These are phyloP conservation scores for Paramecium sexaurelia DNA, from an alignment of 73 alveolate genomes.

Conservation along the genomic window DNA sequence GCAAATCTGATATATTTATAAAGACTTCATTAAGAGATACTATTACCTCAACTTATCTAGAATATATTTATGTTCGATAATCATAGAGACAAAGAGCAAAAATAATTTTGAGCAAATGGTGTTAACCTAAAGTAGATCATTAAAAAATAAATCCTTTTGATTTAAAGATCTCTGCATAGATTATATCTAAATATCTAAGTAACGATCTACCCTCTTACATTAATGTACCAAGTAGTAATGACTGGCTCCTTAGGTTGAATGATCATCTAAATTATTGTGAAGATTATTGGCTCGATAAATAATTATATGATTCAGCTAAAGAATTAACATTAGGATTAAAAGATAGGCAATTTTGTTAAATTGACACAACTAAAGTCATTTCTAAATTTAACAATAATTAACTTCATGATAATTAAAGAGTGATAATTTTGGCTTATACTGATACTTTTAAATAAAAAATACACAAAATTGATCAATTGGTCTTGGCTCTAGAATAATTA, in stretches of 20 bases:
- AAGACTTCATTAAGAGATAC: conserved; percentile 12
- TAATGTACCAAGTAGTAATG: background rate
- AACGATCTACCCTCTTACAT: background rate
- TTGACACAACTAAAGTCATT: background rate
- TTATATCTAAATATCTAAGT: background rate
- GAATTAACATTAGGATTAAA: conserved; percentile 7
- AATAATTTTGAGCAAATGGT: background rate
- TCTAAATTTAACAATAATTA: background rate
- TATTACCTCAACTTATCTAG: background rate
- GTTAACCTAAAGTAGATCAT: conserved; percentile 2
- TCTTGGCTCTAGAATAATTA: background rate
- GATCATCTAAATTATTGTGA: conserved; percentile 25
- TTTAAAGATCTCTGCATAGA: background rate
- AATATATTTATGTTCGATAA: conserved; percentile 26
- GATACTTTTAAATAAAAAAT: background rate
- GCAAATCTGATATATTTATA: background rate
- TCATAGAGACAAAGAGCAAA: background rate
- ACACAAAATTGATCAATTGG: background rate
- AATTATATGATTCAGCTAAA: conserved; percentile 21
- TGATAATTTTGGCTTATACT: background rate
- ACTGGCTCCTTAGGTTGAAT: background rate
- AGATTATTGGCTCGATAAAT: conserved; percentile 34
- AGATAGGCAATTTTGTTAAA: background rate
- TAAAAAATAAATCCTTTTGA: background rate
- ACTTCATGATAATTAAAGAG: conserved; percentile 11